A percentile compares a stretch with the other conserved stretches of the same genome.
These are phyloP conservation scores for Agaricales sp. DNA, from an alignment of 1,284 basidiomycete species.

Conservation along the genomic window DNA sequence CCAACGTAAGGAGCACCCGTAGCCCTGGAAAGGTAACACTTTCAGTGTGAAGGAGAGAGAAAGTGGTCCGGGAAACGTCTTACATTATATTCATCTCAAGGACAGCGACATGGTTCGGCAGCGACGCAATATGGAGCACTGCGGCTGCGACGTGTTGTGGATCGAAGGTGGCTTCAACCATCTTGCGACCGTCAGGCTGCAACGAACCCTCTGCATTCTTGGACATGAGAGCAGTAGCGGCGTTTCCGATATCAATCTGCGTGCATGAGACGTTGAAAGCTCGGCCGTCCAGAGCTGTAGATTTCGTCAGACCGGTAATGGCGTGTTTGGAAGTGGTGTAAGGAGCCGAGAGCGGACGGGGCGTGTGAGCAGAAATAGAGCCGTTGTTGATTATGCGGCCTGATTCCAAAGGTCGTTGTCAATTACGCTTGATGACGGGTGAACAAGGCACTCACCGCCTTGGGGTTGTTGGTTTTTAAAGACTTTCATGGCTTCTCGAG, in stretches of 20 bases:
- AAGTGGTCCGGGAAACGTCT: not conserved
- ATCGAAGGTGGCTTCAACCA: constrained; percentile 57
- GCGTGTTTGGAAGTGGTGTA: constrained; percentile 79
- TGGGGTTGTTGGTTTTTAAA: constrained; percentile 67
- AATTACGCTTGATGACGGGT: not conserved
- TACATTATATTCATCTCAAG: constrained; percentile 64
- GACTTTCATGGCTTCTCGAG: constrained; percentile 60
- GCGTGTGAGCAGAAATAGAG: constrained; percentile 65
- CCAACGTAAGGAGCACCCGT: not conserved
- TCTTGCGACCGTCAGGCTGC: constrained; percentile 57
- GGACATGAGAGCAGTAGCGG: constrained; percentile 46
- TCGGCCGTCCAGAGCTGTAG: constrained; percentile 67
- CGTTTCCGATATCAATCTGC: constrained; percentile 77
- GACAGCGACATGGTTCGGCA: constrained; percentile 62
- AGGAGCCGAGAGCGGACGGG: constrained; percentile 54
- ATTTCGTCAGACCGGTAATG: constrained; percentile 65
- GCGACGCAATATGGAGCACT: constrained; percentile 57
- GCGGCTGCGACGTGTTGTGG: constrained; percentile 61
- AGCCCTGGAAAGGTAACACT: not conserved
- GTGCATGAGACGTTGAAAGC: constrained; percentile 65
- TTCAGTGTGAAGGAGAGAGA: not conserved
- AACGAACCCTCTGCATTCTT: constrained; percentile 38
- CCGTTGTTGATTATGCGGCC: constrained; percentile 81
- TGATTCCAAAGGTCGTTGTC: constrained; percentile 12
- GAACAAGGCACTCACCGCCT: constrained; percentile 38